Conservation (phyloP, 2,329 filamentous ascomycete species). For the Neoscytalidium dimidiatum region DNA sequence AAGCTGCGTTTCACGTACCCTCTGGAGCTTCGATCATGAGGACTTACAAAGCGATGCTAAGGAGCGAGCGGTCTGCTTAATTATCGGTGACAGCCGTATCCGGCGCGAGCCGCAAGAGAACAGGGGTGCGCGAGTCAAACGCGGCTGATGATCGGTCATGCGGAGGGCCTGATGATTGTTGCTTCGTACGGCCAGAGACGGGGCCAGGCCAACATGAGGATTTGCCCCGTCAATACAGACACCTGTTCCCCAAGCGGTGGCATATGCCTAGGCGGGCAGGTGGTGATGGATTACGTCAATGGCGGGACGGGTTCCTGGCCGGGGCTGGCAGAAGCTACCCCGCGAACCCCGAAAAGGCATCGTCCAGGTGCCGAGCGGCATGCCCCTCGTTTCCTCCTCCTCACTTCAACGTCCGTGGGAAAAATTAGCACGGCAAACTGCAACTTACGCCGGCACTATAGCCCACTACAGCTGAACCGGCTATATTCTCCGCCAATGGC, state of each 20-base stretch:
- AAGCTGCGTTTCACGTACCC: not conserved
- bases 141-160: constrained; percentile 1
- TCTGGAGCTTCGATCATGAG: constrained; percentile 7
- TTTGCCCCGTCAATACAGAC: not conserved
- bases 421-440: not conserved
- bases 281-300: constrained; percentile 17
- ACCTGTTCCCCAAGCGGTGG: not conserved
- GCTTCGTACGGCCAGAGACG: not conserved
- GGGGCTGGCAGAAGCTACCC: not conserved
- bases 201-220: not conserved
- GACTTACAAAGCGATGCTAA: not conserved
- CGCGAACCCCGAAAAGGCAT: constrained; percentile 4
- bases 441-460: not conserved
- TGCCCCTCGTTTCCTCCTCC: no score
- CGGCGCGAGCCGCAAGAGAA: not conserved
- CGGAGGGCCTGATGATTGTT: not conserved
- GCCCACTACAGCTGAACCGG: not conserved
- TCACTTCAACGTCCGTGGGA: not conserved
- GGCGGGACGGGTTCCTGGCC: not conserved
- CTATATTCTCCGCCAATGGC: not conserved
- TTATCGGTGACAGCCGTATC: not conserved
- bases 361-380: not conserved
- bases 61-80: not conserved
- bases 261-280: not conserved
- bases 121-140: not conserved